Conservation (phyloP, 2,329 filamentous ascomycete genomes). For the Fusarium neocosmosporiellum region DNA sequence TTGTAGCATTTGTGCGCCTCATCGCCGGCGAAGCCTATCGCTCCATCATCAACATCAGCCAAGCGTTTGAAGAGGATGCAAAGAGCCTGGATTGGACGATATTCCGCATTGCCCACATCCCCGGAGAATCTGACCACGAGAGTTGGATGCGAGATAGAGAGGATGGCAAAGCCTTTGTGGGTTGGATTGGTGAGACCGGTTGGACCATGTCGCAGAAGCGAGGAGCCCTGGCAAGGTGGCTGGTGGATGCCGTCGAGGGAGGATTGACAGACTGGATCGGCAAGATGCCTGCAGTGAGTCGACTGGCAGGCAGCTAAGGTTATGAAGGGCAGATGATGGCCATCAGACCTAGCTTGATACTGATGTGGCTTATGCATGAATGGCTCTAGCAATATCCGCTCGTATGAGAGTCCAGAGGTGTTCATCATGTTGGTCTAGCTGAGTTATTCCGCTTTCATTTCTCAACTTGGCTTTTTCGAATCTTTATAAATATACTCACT, state of each 20-base stretch:
- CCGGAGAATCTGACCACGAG: slow-evolving; percentile 40
- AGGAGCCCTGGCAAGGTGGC: background rate
- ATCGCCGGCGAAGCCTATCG: slow-evolving; percentile 25
- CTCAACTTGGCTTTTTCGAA: too few species aligned
- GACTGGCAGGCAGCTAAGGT: background rate
- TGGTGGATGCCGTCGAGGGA: background rate
- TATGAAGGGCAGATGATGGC: background rate
- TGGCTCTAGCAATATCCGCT: background rate
- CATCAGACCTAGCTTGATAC: background rate
- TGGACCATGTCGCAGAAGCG: background rate
- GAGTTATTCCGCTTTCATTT: background rate
- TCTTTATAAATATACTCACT: background rate
- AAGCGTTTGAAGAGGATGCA: slow-evolving; percentile 35
- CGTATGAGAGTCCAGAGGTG: background rate
- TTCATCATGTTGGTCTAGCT: background rate
- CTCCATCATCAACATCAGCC: slow-evolving; percentile 32
- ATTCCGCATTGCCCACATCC: slow-evolving; percentile 42
- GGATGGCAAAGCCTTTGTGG: slow-evolving; percentile 1
- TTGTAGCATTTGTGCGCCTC: slow-evolving; percentile 21
- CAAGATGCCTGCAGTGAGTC: background rate
- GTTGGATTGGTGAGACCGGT: background rate
- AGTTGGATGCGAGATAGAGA: slow-evolving; percentile 45
- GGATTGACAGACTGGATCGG: background rate
- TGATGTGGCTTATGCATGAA: background rate
- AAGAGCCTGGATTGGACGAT: slow-evolving; percentile 46